Evolutionary conservation across 139 green algal genomes (phyloP).

Genomic region (Nannochloris sp.): DNA sequence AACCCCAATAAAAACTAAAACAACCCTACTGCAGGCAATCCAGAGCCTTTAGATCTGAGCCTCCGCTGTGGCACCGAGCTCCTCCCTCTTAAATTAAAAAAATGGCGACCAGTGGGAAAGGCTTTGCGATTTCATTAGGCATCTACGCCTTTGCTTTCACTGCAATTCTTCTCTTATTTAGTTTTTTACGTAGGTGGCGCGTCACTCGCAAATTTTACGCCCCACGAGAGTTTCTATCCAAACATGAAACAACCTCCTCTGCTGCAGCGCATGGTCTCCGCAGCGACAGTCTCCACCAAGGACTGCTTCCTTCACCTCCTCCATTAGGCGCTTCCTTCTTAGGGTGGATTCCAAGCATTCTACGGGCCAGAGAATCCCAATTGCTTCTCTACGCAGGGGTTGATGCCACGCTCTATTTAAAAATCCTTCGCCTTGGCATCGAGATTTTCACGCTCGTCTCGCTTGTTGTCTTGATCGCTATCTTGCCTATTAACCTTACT

Average conservation of each 20-base stretch:
- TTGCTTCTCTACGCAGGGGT: background rate
- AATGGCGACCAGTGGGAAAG: background rate
- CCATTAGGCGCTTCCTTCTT: background rate
- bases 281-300: background rate
- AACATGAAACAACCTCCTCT: background rate
- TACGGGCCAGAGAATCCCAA: background rate
- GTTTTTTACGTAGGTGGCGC: background rate
- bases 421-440: background rate
- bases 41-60: too few relatives aligned
- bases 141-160: background rate
- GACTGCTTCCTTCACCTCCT: too few relatives aligned
- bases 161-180: background rate
- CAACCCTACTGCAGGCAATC: too few relatives aligned
- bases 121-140: constrained; percentile 1
- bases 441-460: background rate
- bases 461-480: background rate
- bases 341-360: background rate
- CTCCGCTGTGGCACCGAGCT: too few relatives aligned
- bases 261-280: too few relatives aligned
- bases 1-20: too few relatives aligned
- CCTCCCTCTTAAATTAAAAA: too few relatives aligned
- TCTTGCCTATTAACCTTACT: background rate
- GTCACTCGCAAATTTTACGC: background rate
- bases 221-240: background rate
- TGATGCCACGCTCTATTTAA: background rate